A percentile compares a stretch with the other conserved stretches of the same genome.
Conservation (phyloP, 768 basidiomycete species). For the Butyriboletus loyo region DNA sequence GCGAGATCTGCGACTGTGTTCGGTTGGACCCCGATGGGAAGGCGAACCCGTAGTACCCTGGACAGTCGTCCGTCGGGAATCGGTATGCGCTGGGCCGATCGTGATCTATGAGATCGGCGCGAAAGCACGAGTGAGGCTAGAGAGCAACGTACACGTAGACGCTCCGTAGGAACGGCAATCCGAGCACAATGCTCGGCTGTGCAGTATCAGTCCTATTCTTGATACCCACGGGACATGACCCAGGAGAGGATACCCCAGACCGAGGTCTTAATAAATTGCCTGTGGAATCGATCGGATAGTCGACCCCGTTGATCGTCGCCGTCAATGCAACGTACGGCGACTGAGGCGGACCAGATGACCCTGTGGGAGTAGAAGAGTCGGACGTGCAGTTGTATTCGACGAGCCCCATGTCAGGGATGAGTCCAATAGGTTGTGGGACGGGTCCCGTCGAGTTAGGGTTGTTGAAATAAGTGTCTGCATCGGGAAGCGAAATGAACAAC, state of each 20-base stretch:
- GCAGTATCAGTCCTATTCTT: conserved; percentile 7
- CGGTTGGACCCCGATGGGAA: conserved; percentile 28
- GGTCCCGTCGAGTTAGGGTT: conserved; percentile 21
- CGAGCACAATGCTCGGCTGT: conserved; percentile 17
- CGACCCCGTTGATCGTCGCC: conserved; percentile 31
- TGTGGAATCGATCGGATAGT: conserved; percentile 28
- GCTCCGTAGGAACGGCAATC: conserved; percentile 30
- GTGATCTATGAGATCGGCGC: neutral
- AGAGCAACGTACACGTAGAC: conserved; percentile 28
- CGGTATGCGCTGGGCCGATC: conserved; percentile 26
- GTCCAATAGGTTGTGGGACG: conserved; percentile 9
- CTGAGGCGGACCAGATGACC: conserved; percentile 1
- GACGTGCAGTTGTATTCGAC: conserved; percentile 18
- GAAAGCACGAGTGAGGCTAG: neutral
- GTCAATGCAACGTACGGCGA: conserved; percentile 25
- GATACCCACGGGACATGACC: conserved; percentile 25
- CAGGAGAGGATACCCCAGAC: neutral
- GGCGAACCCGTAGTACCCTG: conserved; percentile 32
- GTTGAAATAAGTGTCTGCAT: conserved; percentile 16
- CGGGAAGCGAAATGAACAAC: conserved; percentile 17
- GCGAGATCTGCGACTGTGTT: conserved; percentile 26
- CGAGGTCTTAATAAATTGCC: conserved; percentile 21
- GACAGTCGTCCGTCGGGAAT: conserved; percentile 29
- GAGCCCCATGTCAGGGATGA: neutral
- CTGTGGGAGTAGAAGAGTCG: neutral